Conservation (phyloP, 1,284 basidiomycete genomes). For the Tylopilus orsonianus region DNA sequence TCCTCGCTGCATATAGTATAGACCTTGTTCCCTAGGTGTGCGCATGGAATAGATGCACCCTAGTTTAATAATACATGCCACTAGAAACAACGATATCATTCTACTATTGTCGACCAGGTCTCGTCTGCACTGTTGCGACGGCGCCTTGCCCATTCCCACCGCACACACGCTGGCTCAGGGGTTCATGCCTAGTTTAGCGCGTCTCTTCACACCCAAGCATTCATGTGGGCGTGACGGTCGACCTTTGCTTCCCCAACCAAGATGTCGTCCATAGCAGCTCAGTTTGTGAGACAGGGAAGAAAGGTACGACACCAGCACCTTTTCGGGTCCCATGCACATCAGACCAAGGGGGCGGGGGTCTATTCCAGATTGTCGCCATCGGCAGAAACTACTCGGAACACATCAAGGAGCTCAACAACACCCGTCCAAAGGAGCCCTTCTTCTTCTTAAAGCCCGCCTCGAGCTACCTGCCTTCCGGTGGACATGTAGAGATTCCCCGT, state of each 20-base stretch:
- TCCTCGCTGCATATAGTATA: no score
- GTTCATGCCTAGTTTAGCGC: slow-evolving; percentile 2
- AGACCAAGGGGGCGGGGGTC: background rate
- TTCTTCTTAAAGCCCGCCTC: slow-evolving; percentile 98
- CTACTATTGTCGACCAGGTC: no score
- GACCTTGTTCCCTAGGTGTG: no score
- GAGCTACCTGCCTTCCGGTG: slow-evolving; percentile 79
- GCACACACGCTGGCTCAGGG: no score
- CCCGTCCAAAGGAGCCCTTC: slow-evolving; percentile 92
- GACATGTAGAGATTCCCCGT: slow-evolving; percentile 81
- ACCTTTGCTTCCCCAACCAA: slow-evolving; percentile 2
- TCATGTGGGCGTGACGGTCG: background rate
- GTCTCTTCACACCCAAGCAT: background rate
- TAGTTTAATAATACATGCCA: no score
- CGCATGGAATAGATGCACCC: no score
- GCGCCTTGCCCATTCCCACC: no score
- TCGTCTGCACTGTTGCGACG: no score
- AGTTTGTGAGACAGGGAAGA: slow-evolving; percentile 42
- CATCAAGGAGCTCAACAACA: slow-evolving; percentile 90
- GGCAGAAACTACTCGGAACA: slow-evolving; percentile 86
- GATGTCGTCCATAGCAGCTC: slow-evolving; percentile 38
- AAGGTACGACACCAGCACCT: slow-evolving; percentile 17
- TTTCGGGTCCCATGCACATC: no score
- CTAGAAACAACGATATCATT: no score
- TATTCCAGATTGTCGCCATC: slow-evolving; percentile 80